Conservation (phyloP, 768 basidiomycete genomes). For the Lentinula detonsa region DNA sequence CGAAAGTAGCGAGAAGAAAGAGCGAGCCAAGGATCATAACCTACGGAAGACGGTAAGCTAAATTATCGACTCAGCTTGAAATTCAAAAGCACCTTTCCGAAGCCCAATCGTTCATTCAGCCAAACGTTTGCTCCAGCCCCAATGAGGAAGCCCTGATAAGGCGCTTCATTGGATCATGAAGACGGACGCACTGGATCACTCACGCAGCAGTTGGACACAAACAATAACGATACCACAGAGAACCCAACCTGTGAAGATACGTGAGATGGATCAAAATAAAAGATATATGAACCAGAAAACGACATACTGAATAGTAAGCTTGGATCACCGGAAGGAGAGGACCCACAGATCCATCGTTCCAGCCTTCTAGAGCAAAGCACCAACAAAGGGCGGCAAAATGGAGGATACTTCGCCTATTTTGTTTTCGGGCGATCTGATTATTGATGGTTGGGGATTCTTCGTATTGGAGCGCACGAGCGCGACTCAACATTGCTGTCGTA, state of each 20-base stretch:
- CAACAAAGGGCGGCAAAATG: slow-evolving; percentile 54
- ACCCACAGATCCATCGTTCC: slow-evolving; percentile 74
- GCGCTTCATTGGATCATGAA: neutral
- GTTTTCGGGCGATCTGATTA: neutral
- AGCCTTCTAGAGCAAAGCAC: slow-evolving; percentile 60
- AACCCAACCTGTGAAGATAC: slow-evolving; percentile 1
- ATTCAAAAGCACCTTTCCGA: slow-evolving; percentile 30
- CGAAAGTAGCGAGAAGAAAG: neutral
- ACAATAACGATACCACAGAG: neutral
- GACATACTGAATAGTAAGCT: neutral
- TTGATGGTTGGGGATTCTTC: neutral
- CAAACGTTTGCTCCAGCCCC: slow-evolving; percentile 42
- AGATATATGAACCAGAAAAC: neutral
- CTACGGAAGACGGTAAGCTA: neutral
- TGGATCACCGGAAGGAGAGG: slow-evolving; percentile 56
- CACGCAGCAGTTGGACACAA: slow-evolving; percentile 1
- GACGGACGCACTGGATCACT: neutral
- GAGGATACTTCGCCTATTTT: slow-evolving; percentile 16
- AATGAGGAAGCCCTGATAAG: slow-evolving; percentile 34
- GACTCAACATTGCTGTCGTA: neutral
- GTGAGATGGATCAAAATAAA: neutral
- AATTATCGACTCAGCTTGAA: neutral
- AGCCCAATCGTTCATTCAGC: slow-evolving; percentile 35
- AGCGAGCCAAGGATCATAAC: slow-evolving; percentile 11
- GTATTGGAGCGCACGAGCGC: neutral